These are phyloP conservation scores for Puccinia triticina DNA, from an alignment of 1,284 basidiomycete genomes.

Conservation along the genomic window DNA sequence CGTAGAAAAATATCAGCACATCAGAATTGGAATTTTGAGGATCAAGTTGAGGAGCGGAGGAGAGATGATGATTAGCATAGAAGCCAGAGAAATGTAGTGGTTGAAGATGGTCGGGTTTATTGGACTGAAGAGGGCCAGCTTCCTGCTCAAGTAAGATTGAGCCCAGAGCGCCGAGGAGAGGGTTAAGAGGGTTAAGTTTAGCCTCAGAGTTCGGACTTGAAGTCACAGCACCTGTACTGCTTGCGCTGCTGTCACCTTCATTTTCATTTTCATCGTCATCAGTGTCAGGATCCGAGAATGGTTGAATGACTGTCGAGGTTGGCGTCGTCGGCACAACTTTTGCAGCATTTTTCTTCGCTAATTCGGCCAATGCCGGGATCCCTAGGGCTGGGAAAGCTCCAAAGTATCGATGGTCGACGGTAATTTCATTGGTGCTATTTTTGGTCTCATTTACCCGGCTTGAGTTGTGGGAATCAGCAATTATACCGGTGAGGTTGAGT, in stretches of 20 bases:
- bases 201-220: background rate
- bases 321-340: background rate
- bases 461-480: background rate
- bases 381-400: constrained; percentile 24
- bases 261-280: constrained; percentile 12
- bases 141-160: constrained; percentile 14
- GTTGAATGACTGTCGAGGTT: background rate
- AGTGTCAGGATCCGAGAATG: background rate
- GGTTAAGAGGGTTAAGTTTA: constrained; percentile 1
- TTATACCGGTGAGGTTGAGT: background rate
- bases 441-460: background rate
- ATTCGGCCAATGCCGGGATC: constrained; percentile 2
- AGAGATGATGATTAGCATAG: background rate
- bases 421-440: background rate
- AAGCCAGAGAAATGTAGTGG: background rate
- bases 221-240: background rate
- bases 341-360: background rate
- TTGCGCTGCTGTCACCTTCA: background rate
- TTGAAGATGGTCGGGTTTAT: background rate
- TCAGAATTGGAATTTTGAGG: background rate
- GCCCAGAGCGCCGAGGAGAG: constrained; percentile 7
- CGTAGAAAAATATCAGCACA: too few relatives aligned
- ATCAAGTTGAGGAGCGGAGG: background rate
- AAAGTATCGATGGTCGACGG: background rate
- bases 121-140: background rate